Evolutionary conservation across 441 rosid species (phyloP).

Genomic region (Aquilaria agallochum): DNA sequence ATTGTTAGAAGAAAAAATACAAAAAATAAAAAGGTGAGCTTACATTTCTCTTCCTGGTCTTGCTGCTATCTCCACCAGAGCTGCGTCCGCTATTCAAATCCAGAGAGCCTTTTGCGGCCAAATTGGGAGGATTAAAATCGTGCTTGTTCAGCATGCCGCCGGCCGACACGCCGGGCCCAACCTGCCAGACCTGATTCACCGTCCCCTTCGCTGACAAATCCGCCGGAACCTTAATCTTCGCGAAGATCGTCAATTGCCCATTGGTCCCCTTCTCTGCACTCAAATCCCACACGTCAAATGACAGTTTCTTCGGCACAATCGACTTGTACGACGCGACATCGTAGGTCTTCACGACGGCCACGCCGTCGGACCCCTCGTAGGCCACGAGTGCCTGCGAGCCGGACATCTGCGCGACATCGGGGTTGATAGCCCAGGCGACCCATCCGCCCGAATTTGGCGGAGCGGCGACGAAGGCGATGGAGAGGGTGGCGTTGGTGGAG

Average conservation of each 20-base stretch:
- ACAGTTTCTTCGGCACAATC: conserved; percentile 23
- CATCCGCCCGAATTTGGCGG: conserved; percentile 40
- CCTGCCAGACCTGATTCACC: conserved; percentile 67
- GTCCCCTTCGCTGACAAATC: conserved; percentile 33
- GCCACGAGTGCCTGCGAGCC: conserved; percentile 60
- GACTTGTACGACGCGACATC: conserved; percentile 23
- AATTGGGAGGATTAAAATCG: conserved; percentile 21
- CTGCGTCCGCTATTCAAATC: conserved; percentile 25
- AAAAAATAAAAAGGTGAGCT: conserved; percentile 9
- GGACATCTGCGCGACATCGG: conserved; percentile 40
- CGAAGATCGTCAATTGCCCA: conserved; percentile 39
- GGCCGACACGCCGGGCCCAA: conserved; percentile 31
- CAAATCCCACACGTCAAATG: conserved; percentile 52
- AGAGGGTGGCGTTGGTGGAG: conserved; percentile 40
- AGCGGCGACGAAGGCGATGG: conserved; percentile 41
- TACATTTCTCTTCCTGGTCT: conserved; percentile 47
- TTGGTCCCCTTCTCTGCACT: conserved; percentile 30
- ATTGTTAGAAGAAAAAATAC: background rate
- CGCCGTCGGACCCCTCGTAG: conserved; percentile 28
- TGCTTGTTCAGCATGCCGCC: conserved; percentile 34
- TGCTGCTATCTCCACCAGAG: conserved; percentile 15
- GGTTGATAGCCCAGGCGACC: conserved; percentile 66
- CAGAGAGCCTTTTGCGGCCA: conserved; percentile 30
- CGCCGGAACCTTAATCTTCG: conserved; percentile 41
- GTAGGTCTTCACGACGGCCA: conserved; percentile 28